Percentiles rank a stretch among this genome's conserved stretches.
Evolutionary conservation across 169 alveolate species (phyloP).

Genomic region (Blepharisma undulans): DNA sequence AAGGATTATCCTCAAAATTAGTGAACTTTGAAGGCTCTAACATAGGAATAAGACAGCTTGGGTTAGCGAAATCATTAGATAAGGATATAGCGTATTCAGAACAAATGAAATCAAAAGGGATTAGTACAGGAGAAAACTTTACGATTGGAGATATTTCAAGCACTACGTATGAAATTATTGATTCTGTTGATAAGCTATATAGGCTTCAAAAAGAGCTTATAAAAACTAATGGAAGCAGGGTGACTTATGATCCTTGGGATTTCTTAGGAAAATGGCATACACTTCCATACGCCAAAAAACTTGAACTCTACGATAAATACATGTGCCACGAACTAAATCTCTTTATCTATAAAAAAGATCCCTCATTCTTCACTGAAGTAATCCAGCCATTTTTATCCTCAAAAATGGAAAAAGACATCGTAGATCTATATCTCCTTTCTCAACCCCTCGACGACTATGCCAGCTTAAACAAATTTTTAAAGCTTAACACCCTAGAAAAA

Average conservation of each 20-base stretch:
- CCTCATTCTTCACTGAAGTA: not conserved
- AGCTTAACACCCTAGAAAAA: slow-evolving; percentile 25
- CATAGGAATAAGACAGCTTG: not conserved
- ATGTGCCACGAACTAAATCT: slow-evolving; percentile 73
- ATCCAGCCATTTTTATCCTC: slow-evolving; percentile 13
- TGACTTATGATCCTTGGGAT: not conserved
- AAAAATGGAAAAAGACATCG: slow-evolving; percentile 31
- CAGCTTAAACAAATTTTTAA: not conserved
- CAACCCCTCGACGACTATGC: not conserved
- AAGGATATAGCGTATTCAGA: not conserved
- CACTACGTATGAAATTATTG: slow-evolving; percentile 5
- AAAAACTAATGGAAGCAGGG: not conserved
- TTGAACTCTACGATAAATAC: slow-evolving; percentile 42
- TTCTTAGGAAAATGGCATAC: slow-evolving; percentile 47
- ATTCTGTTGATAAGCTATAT: not conserved
- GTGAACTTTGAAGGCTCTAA: not conserved
- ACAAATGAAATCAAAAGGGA: not conserved
- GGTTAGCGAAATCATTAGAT: not conserved
- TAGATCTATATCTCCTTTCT: slow-evolving; percentile 1
- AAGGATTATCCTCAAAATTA: not conserved
- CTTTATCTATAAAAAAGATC: slow-evolving; percentile 69
- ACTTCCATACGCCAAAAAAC: slow-evolving; percentile 43
- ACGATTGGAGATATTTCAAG: not conserved
- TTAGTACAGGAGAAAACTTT: not conserved
- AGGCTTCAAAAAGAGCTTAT: not conserved